Conservation (phyloP, 805 yeast genomes). For the Wickerhamiella alocasiicola region DNA sequence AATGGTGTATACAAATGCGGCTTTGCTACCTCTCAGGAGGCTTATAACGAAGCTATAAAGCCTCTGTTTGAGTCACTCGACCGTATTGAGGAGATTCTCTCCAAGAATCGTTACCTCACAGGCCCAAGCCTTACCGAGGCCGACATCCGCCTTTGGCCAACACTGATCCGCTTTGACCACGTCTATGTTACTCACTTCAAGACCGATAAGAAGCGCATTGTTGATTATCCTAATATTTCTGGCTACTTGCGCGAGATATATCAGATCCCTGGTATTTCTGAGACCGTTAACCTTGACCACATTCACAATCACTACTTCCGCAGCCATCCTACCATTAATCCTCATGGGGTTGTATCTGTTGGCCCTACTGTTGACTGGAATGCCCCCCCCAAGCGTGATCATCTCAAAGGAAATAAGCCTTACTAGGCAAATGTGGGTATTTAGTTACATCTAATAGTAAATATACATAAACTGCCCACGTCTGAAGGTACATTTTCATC, state of each 20-base stretch:
- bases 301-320: slow-evolving; percentile 86
- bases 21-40: slow-evolving; percentile 73
- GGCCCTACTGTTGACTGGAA: slow-evolving; percentile 49
- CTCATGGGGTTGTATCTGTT: slow-evolving; percentile 67
- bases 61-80: slow-evolving; percentile 54
- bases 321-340: slow-evolving; percentile 71
- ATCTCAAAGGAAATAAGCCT: slow-evolving; percentile 1
- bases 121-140: slow-evolving; percentile 75
- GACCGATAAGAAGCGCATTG: slow-evolving; percentile 70
- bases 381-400: slow-evolving; percentile 17
- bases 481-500: too few species aligned
- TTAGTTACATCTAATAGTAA: too few species aligned
- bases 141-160: slow-evolving; percentile 75
- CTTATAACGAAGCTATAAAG: slow-evolving; percentile 56
- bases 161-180: slow-evolving; percentile 47
- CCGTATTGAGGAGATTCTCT: slow-evolving; percentile 27
- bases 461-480: too few species aligned
- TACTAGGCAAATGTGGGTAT: too few species aligned
- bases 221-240: slow-evolving; percentile 65
- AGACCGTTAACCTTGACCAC: slow-evolving; percentile 78
- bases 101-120: slow-evolving; percentile 35
- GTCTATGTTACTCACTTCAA: slow-evolving; percentile 74
- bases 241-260: slow-evolving; percentile 73
- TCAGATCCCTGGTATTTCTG: slow-evolving; percentile 51
- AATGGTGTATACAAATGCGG: slow-evolving; percentile 92